Evolutionary conservation across 1,284 basidiomycete genomes (phyloP), one percentile per base, ranked within the genome.

Genomic region (Fistulinella staudtii): DNA sequence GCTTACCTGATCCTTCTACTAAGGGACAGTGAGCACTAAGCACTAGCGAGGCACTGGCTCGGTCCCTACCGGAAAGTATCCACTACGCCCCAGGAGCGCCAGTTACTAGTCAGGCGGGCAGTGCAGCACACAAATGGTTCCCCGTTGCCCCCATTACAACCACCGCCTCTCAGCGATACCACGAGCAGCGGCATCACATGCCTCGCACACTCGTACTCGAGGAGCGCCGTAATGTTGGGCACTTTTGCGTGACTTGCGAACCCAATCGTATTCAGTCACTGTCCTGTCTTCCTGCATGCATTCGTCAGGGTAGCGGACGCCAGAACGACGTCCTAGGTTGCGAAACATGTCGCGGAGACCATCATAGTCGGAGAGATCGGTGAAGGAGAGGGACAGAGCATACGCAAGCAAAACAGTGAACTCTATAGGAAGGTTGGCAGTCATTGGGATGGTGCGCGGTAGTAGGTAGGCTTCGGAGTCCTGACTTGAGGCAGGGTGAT

Each of bases 301-400:
- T 65, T 69, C 72, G 49, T 79, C 76, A 1, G 52, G 43, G 55
- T 80, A 82, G 39, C 72, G 71, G n/a, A 80, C 65, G 0, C 73
- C 73, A 20, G 73, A 63, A n/a, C 73, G 68, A 48, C 67, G 68
- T 3, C 75, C 79, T 15, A 82, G 57, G 4, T 78, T 85, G 27
- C 82, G 76, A 73, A 95, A 92, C 43, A 93, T 76, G 52, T 80
- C 80, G 43, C 91, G 76, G 18, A 94, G 73, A 46, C 90, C 92
- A 40, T 83, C 85, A 63, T 94, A 95, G 70, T 96, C 93, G 11
- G 90, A 90, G 39, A 88, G 76, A 70, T 95, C 92, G 60, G 91
- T 89, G 58, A 93, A 95, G 51, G 88, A 85, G 35, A 95, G 80
- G 7, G 82, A 85, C 36, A 92, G 81, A 36, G 87, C 82, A 68